phyloP scores from a whole-genome alignment of 805 yeast genomes.

The Yarrowia yakushimensis region DNA sequence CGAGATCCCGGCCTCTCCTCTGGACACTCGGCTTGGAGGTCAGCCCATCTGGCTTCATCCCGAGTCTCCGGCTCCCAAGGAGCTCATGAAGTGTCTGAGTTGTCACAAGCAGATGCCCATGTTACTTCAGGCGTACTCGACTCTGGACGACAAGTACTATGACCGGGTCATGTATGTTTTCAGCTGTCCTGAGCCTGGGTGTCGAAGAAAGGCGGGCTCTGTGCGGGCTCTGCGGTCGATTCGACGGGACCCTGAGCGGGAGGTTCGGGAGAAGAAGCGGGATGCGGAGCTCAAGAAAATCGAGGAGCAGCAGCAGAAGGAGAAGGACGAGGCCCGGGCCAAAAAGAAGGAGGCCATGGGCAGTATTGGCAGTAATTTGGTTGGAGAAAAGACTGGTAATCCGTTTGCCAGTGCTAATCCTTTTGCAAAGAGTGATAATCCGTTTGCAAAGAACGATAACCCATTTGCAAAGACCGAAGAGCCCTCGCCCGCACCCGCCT shows the following conservation, averaged over 20 bases:
- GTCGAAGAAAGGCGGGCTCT: constrained; percentile 68
- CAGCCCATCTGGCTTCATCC: constrained; percentile 65
- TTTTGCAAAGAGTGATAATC: background rate
- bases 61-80: constrained; percentile 51
- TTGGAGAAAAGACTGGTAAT: constrained; percentile 27
- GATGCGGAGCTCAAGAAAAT: constrained; percentile 44
- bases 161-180: constrained; percentile 81
- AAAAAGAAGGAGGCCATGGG: constrained; percentile 13
- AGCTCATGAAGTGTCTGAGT: constrained; percentile 56
- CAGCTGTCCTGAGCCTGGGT: constrained; percentile 59
- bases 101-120: constrained; percentile 65
- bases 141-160: constrained; percentile 65
- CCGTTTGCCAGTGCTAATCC: background rate
- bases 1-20: constrained; percentile 29
- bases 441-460: background rate
- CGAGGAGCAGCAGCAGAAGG: constrained; percentile 27
- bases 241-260: constrained; percentile 51
- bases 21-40: constrained; percentile 81
- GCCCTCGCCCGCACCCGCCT: background rate
- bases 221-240: constrained; percentile 77
- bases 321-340: constrained; percentile 4
- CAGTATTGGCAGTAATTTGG: constrained; percentile 30
- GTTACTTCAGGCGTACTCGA: constrained; percentile 67
- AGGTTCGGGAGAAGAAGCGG: constrained; percentile 43
- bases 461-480: background rate